phyloP scores from a whole-genome alignment of 2,329 filamentous ascomycete species.

The Arthrobotrys musiformis region DNA sequence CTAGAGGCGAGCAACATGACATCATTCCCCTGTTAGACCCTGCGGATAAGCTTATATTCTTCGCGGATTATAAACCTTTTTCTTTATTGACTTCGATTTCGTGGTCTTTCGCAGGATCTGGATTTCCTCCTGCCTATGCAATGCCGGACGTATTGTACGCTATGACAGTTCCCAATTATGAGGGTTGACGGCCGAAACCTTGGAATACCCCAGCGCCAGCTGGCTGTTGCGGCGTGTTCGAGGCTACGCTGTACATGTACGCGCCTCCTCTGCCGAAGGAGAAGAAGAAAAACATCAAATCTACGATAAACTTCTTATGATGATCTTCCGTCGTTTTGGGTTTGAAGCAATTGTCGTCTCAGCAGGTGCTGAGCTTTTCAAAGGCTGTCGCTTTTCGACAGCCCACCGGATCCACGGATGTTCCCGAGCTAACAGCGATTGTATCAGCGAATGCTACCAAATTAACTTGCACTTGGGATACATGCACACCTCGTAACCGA shows the following conservation, averaged over 20 bases:
- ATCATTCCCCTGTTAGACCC: slow-evolving; percentile 18
- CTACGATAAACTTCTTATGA: not conserved
- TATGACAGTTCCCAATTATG: not conserved
- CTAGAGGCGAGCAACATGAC: slow-evolving; percentile 15
- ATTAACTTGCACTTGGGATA: too few species aligned
- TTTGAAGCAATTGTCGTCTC: not conserved
- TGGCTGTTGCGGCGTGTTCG: not conserved
- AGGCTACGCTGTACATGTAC: too few species aligned
- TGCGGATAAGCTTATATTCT: slow-evolving; percentile 30
- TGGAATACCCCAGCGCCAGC: not conserved
- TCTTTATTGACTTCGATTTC: not conserved
- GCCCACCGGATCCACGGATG: not conserved
- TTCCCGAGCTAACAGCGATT: not conserved
- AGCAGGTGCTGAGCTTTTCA: not conserved
- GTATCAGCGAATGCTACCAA: slow-evolving; percentile 10
- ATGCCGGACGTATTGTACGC: too few species aligned
- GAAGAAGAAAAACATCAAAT: slow-evolving; percentile 4
- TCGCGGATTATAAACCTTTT: not conserved
- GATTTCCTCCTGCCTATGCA: not conserved
- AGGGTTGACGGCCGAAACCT: not conserved
- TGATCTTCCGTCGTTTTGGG: slow-evolving; percentile 2
- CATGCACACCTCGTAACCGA: not conserved
- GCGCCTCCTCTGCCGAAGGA: not conserved
- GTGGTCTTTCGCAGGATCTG: slow-evolving; percentile 34
- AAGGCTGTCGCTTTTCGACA: not conserved